Evolutionary conservation across 768 basidiomycete species (phyloP).

Genomic region (Dictyophora rubrovolvata): DNA sequence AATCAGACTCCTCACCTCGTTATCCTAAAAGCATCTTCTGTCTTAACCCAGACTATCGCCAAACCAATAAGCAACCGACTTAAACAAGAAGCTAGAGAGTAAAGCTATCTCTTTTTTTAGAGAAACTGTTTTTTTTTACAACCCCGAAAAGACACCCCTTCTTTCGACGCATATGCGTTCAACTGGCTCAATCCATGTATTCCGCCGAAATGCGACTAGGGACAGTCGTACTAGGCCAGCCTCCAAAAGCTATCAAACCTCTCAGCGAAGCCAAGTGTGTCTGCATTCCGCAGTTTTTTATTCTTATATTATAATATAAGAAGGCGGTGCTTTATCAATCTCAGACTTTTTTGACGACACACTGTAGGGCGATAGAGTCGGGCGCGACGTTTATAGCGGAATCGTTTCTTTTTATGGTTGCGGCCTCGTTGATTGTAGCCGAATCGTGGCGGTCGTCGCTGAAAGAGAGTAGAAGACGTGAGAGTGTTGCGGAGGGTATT

Average conservation of each 20-base stretch:
- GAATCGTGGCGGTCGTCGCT: slow-evolving; percentile 70
- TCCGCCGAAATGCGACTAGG: slow-evolving; percentile 61
- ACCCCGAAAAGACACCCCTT: slow-evolving; percentile 45
- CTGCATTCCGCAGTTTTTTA: not conserved
- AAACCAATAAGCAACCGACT: slow-evolving; percentile 67
- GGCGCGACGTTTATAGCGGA: slow-evolving; percentile 80
- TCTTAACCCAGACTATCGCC: slow-evolving; percentile 53
- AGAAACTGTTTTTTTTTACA: not conserved
- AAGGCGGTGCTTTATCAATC: not conserved
- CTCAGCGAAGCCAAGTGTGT: slow-evolving; percentile 65
- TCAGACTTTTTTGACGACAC: not conserved
- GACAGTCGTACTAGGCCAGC: slow-evolving; percentile 69
- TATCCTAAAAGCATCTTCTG: not conserved
- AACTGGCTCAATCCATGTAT: slow-evolving; percentile 69
- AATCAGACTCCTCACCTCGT: too few species aligned
- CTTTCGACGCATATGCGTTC: slow-evolving; percentile 62
- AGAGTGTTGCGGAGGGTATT: slow-evolving; percentile 60
- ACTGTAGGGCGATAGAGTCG: slow-evolving; percentile 66
- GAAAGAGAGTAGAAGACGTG: slow-evolving; percentile 59
- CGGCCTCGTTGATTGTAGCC: slow-evolving; percentile 60
- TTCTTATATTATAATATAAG: not conserved
- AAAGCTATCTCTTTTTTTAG: slow-evolving; percentile 18
- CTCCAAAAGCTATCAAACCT: slow-evolving; percentile 60
- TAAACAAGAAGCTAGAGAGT: slow-evolving; percentile 68
- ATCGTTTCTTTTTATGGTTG: slow-evolving; percentile 74